phyloP scores from a whole-genome alignment of 306 rosid species.

The Pterocarpus macrocarpus region DNA sequence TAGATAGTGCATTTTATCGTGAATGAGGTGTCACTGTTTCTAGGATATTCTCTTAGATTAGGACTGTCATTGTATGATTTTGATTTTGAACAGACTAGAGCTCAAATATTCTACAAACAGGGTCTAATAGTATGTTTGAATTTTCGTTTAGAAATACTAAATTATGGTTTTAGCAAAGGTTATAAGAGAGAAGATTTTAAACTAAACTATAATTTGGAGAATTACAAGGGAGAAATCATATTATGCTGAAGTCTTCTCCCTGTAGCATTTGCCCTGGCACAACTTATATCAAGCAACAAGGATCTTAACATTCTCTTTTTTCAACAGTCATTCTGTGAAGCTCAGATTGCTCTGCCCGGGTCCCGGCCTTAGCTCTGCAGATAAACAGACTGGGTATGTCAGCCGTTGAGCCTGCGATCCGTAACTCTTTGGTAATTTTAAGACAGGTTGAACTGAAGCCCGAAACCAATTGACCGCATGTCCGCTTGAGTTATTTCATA shows the following conservation, averaged over 20 bases:
- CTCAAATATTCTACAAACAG: no score
- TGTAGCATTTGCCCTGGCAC: no score
- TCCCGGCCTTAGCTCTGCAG: not conserved
- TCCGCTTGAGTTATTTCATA: not conserved
- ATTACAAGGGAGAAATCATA: no score
- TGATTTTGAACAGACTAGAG: no score
- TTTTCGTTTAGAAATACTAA: no score
- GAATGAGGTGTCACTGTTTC: conserved; percentile 23
- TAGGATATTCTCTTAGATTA: not conserved
- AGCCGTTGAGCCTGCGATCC: not conserved
- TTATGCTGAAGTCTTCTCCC: no score
- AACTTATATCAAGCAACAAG: no score
- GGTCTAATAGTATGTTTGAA: no score
- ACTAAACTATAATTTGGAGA: no score
- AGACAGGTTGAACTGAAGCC: not conserved
- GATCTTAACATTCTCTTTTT: not conserved
- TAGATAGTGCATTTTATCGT: not conserved
- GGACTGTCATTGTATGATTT: conserved; percentile 20
- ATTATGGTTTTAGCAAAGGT: no score
- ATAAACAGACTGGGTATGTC: not conserved
- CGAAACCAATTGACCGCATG: not conserved
- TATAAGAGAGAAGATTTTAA: no score
- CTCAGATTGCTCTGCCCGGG: not conserved
- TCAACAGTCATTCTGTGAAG: conserved; percentile 1
- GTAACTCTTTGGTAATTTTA: not conserved